Evolutionary conservation across 2,329 filamentous ascomycete species (phyloP).

Genomic region (Fusarium citri): DNA sequence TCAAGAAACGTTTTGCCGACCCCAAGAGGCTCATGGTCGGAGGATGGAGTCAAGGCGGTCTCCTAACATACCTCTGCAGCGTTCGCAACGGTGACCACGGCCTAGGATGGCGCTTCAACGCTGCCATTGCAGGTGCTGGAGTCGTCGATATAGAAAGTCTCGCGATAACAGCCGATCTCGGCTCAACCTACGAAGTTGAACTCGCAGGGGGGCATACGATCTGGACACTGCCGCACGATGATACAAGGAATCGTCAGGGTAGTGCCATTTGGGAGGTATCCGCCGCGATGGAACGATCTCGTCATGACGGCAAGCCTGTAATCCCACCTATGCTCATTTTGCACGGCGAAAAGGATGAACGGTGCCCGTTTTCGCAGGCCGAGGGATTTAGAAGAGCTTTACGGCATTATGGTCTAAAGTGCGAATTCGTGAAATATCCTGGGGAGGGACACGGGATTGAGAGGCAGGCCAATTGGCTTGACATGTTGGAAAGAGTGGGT

Average conservation of each 20-base stretch:
- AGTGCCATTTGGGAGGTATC: slow-evolving; percentile 34
- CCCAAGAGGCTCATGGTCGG: slow-evolving; percentile 49
- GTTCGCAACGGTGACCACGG: slow-evolving; percentile 51
- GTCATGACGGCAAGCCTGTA: background rate
- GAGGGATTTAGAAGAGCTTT: slow-evolving; percentile 22
- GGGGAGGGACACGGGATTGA: slow-evolving; percentile 10
- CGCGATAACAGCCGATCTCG: slow-evolving; percentile 44
- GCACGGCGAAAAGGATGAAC: slow-evolving; percentile 24
- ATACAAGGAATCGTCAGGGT: slow-evolving; percentile 24
- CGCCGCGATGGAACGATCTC: slow-evolving; percentile 1
- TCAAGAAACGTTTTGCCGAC: slow-evolving; percentile 50
- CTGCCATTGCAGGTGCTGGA: slow-evolving; percentile 52
- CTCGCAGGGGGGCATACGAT: slow-evolving; percentile 5
- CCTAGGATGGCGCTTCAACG: slow-evolving; percentile 52
- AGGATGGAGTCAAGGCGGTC: slow-evolving; percentile 55
- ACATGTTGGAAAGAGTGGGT: slow-evolving; percentile 31
- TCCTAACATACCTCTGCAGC: slow-evolving; percentile 51
- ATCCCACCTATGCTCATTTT: slow-evolving; percentile 33
- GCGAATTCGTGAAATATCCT: slow-evolving; percentile 30
- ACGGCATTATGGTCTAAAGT: slow-evolving; percentile 9
- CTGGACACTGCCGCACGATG: slow-evolving; percentile 18
- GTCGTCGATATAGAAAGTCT: slow-evolving; percentile 53
- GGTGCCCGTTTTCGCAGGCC: slow-evolving; percentile 31
- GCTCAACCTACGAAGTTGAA: slow-evolving; percentile 29
- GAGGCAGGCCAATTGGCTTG: slow-evolving; percentile 30